Evolutionary conservation across 2,329 filamentous ascomycete genomes (phyloP).

Genomic region (Aspergillus sp.): DNA sequence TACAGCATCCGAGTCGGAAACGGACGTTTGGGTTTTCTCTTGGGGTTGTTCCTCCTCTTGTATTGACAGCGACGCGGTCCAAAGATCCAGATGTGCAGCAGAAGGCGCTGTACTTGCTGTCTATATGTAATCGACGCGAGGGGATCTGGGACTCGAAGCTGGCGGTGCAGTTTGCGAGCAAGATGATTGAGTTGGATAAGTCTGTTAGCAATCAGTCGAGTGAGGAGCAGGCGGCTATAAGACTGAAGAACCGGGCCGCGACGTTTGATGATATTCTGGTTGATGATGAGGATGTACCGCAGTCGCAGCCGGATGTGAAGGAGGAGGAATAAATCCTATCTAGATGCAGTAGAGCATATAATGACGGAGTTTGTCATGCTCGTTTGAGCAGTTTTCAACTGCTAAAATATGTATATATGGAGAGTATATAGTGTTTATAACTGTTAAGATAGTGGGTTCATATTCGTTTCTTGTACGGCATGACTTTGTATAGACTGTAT

Average conservation of each 20-base stretch:
- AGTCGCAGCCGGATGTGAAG: neutral
- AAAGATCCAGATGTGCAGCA: slow-evolving; percentile 3
- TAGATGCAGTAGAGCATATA: too few species aligned
- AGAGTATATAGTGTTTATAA: too few species aligned
- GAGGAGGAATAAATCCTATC: too few species aligned
- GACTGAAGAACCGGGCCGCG: slow-evolving; percentile 3
- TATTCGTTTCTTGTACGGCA: too few species aligned
- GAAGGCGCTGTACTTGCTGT: slow-evolving; percentile 6
- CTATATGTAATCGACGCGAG: slow-evolving; percentile 13
- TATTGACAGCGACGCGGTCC: slow-evolving; percentile 8
- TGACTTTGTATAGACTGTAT: too few species aligned
- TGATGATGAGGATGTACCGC: neutral
- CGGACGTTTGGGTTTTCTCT: slow-evolving; percentile 8
- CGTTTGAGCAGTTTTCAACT: too few species aligned
- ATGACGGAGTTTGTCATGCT: too few species aligned
- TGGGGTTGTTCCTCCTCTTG: slow-evolving; percentile 12
- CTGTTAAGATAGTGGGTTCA: too few species aligned
- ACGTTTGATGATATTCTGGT: slow-evolving; percentile 7
- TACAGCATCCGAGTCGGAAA: neutral
- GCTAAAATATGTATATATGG: too few species aligned
- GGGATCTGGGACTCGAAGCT: slow-evolving; percentile 14
- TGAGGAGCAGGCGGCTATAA: neutral
- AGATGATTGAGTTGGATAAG: neutral
- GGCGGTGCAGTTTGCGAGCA: neutral
- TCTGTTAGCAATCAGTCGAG: neutral